Evolutionary conservation across 106 monocot genomes (phyloP).

Genomic region (Allium sativum): DNA sequence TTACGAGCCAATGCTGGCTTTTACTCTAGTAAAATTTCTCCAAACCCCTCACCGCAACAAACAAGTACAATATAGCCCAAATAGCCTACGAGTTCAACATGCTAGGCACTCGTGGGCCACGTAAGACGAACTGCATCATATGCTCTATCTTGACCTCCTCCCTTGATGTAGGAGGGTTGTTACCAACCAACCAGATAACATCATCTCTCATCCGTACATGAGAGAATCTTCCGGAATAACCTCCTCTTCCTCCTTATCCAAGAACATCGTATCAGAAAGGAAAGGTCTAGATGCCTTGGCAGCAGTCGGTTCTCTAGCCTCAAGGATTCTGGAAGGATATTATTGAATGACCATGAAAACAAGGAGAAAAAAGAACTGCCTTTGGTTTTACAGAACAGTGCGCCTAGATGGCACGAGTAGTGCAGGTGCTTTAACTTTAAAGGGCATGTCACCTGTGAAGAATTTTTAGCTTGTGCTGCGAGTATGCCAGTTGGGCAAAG

Average conservation of each 20-base stretch:
- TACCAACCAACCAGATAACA: conserved; percentile 35
- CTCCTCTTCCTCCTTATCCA: conserved; percentile 29
- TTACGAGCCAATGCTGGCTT: too few species aligned
- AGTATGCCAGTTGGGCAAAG: conserved; percentile 27
- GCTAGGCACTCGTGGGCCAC: conserved; percentile 43
- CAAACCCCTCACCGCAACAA: conserved; percentile 16
- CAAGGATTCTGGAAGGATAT: conserved; percentile 7
- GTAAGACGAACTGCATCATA: conserved; percentile 46
- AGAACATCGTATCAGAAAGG: conserved; percentile 22
- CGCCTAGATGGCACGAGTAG: conserved; percentile 52
- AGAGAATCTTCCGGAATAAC: conserved; percentile 46
- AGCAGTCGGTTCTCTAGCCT: conserved; percentile 39
- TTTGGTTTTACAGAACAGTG: conserved; percentile 36
- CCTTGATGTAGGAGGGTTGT: conserved; percentile 31
- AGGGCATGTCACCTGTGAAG: conserved; percentile 46
- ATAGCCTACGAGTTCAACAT: conserved; percentile 54
- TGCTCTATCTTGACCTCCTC: conserved; percentile 41
- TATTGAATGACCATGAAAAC: conserved; percentile 6
- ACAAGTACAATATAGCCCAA: conserved; percentile 41
- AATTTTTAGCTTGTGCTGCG: conserved; percentile 50
- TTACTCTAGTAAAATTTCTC: conserved; percentile 61
- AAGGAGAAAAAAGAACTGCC: conserved; percentile 20
- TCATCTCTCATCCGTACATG: conserved; percentile 14
- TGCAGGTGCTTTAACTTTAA: conserved; percentile 56
- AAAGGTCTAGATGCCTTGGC: conserved; percentile 30